These are phyloP conservation scores for Elsinoe australis DNA, from an alignment of 2,329 filamentous ascomycete genomes.

Conservation along the genomic window DNA sequence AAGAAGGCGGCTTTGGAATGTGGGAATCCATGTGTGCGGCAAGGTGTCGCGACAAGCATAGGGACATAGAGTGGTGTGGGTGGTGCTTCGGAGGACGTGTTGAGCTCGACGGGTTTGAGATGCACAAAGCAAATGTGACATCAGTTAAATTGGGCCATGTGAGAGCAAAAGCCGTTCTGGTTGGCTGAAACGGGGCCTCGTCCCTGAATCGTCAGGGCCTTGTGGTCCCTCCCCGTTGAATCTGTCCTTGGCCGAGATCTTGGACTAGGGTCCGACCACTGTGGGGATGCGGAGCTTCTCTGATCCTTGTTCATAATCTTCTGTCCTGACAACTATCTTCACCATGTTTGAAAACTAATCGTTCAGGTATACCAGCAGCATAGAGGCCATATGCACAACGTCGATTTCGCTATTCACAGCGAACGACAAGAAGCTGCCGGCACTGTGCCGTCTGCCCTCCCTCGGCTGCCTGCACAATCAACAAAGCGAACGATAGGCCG, in stretches of 20 bases:
- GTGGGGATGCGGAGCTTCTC: too few relatives aligned
- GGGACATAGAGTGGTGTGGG: slow-evolving; percentile 1
- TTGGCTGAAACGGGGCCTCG: slow-evolving; percentile 1
- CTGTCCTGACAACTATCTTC: too few relatives aligned
- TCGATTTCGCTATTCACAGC: too few relatives aligned
- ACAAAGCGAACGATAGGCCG: too few relatives aligned
- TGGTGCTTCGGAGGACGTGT: slow-evolving; percentile 4
- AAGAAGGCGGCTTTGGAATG: neutral
- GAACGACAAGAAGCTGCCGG: too few relatives aligned
- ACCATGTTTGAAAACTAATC: too few relatives aligned
- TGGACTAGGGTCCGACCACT: too few relatives aligned
- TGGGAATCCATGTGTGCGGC: neutral
- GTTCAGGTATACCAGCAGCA: too few relatives aligned
- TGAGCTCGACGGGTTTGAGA: neutral
- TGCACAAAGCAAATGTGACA: slow-evolving; percentile 4
- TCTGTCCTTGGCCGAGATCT: slow-evolving; percentile 4
- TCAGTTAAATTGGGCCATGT: slow-evolving; percentile 9
- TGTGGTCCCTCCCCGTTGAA: neutral
- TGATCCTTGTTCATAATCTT: too few relatives aligned
- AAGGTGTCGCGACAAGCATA: slow-evolving; percentile 1
- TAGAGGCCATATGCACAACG: too few relatives aligned
- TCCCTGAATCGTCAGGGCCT: slow-evolving; percentile 2
- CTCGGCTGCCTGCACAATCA: too few relatives aligned
- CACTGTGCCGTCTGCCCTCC: too few relatives aligned
- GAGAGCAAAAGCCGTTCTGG: slow-evolving; percentile 1